phyloP scores from a whole-genome alignment of 192 early-diverging fungal species.

The Ramicandelaber brevisporus region DNA sequence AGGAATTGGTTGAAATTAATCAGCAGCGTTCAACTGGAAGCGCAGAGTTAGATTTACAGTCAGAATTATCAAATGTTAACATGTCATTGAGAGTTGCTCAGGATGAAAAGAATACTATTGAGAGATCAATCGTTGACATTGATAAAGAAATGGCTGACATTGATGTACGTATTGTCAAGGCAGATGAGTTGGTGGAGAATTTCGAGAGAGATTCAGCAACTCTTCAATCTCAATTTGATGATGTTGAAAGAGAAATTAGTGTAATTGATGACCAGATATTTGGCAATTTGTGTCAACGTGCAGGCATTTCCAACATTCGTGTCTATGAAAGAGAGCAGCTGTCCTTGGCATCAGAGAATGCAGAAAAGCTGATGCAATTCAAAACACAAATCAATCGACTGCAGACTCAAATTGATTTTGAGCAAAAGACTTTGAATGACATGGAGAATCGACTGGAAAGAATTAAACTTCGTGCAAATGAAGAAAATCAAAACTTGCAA shows the following conservation, averaged over 20 bases:
- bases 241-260: conserved; percentile 17
- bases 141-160: conserved; percentile 28
- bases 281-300: conserved; percentile 42
- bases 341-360: conserved; percentile 34
- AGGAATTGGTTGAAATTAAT: conserved; percentile 43
- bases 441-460: too few species aligned
- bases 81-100: conserved; percentile 1
- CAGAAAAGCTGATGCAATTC: conserved; percentile 52
- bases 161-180: conserved; percentile 8
- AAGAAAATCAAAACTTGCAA: too few species aligned
- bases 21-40: conserved; percentile 29
- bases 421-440: conserved; percentile 10
- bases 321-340: conserved; percentile 66
- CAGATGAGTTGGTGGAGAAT: conserved; percentile 4
- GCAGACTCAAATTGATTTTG: conserved; percentile 57
- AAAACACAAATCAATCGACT: conserved; percentile 50
- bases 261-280: conserved; percentile 43
- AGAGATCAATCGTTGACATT: conserved; percentile 27
- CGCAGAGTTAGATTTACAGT: neutral
- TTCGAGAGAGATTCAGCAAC: conserved; percentile 16
- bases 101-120: conserved; percentile 17
- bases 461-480: too few species aligned
- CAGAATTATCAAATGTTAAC: conserved; percentile 1
- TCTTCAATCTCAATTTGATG: conserved; percentile 12
- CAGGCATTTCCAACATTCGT: conserved; percentile 51